phyloP scores from a whole-genome alignment of 2,329 filamentous ascomycete species.

The Phoma sp. region DNA sequence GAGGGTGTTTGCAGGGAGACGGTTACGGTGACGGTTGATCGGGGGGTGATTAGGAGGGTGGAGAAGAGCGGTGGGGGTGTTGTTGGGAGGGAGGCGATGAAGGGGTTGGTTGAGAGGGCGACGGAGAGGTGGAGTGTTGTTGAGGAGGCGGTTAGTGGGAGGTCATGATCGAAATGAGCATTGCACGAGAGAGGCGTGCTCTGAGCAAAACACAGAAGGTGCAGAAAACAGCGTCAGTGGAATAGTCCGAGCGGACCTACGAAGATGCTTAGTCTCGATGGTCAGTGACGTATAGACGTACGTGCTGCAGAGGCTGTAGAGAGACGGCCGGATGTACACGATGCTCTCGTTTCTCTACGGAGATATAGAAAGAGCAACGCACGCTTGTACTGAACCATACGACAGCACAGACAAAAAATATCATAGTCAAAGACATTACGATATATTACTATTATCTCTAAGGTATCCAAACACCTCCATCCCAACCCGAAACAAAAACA shows the following conservation, averaged over 20 bases:
- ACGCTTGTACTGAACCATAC: no score
- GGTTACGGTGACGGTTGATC: slow-evolving; percentile 86
- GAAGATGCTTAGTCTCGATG: no score
- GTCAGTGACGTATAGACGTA: no score
- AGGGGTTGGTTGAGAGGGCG: slow-evolving; percentile 65
- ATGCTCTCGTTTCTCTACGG: no score
- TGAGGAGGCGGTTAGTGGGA: slow-evolving; percentile 38
- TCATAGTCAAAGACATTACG: background rate
- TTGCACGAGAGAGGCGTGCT: no score
- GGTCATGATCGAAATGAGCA: background rate
- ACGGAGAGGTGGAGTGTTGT: slow-evolving; percentile 70
- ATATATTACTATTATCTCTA: background rate
- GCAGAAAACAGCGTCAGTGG: no score
- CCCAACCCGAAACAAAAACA: background rate
- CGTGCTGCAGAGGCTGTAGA: no score
- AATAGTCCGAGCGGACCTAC: no score
- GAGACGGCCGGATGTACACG: no score
- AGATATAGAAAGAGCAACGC: no score
- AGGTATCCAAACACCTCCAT: slow-evolving; percentile 6
- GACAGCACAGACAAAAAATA: background rate
- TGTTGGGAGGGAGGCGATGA: slow-evolving; percentile 70
- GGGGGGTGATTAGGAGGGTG: slow-evolving; percentile 73
- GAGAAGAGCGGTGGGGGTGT: slow-evolving; percentile 84
- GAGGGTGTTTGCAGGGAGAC: slow-evolving; percentile 83
- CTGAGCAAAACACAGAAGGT: no score